phyloP scores from a whole-genome alignment of 2,329 filamentous ascomycete species.

The Amylocarpus encephaloides region DNA sequence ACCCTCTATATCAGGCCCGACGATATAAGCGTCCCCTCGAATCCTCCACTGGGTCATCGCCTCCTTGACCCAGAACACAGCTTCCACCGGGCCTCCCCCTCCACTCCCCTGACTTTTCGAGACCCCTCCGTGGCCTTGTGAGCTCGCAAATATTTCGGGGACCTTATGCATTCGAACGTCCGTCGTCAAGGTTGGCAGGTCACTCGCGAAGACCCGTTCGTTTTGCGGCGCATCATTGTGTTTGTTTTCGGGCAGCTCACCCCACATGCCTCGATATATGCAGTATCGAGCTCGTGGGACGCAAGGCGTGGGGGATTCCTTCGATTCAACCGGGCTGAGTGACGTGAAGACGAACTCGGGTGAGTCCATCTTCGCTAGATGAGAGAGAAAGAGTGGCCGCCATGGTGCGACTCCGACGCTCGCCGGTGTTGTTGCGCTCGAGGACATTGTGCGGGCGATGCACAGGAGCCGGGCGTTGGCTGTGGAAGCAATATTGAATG shows the following conservation, averaged over 20 bases:
- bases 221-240: conserved; percentile 70
- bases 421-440: conserved; percentile 20
- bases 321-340: conserved; percentile 34
- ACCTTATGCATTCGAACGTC: conserved; percentile 85
- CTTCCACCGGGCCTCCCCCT: conserved; percentile 69
- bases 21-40: conserved; percentile 66
- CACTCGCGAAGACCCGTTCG: conserved; percentile 63
- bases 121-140: conserved; percentile 36
- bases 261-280: conserved; percentile 82
- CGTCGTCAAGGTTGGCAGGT: conserved; percentile 78
- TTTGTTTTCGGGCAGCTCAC: conserved; percentile 61
- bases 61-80: conserved; percentile 71
- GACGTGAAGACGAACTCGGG: conserved; percentile 40
- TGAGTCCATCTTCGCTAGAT: conserved; percentile 32
- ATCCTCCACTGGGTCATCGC: conserved; percentile 78
- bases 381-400: conserved; percentile 30
- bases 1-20: conserved; percentile 61
- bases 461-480: conserved; percentile 23
- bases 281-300: conserved; percentile 65
- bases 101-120: conserved; percentile 45
- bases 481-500: conserved; percentile 28
- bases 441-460: conserved; percentile 29
- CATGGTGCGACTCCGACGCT: conserved; percentile 29
- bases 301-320: conserved; percentile 33
- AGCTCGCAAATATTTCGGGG: conserved; percentile 56